Evolutionary conservation across 2,329 filamentous ascomycete species (phyloP).

Genomic region (Ophiostoma novo-ulmi): DNA sequence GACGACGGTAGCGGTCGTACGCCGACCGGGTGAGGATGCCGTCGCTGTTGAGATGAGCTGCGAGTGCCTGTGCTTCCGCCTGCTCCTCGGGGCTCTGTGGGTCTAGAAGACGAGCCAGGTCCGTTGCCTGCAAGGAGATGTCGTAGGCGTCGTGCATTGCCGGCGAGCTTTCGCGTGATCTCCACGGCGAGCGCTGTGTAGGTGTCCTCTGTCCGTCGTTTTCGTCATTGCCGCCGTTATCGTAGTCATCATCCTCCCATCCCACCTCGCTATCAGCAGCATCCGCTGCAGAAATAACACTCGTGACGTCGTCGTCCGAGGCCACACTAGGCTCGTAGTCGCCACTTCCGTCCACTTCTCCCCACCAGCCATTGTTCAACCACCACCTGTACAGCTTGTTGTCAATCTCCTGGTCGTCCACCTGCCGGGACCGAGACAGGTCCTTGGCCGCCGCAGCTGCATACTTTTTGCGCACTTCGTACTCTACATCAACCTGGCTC

Average conservation of each 20-base stretch:
- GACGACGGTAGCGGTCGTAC: conserved; percentile 63
- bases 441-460: conserved; percentile 29
- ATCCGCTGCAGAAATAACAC: conserved; percentile 62
- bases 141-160: conserved; percentile 46
- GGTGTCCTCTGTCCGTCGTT: conserved; percentile 62
- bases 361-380: conserved; percentile 79
- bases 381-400: conserved; percentile 77
- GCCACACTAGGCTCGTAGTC: conserved; percentile 61
- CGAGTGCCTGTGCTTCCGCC: conserved; percentile 73
- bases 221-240: conserved; percentile 42
- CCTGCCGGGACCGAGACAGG: conserved; percentile 22
- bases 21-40: conserved; percentile 75
- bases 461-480: conserved; percentile 64
- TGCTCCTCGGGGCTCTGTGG: conserved; percentile 72
- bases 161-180: conserved; percentile 48
- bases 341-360: conserved; percentile 71
- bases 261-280: conserved; percentile 31
- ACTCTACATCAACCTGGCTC: conserved; percentile 61
- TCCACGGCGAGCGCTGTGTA: conserved; percentile 29
- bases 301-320: conserved; percentile 67
- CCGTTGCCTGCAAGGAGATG: conserved; percentile 57
- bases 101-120: conserved; percentile 75
- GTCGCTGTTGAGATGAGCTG: conserved; percentile 68
- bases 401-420: conserved; percentile 63
- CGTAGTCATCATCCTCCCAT: conserved; percentile 41